Evolutionary conservation across 2,329 filamentous ascomycete species (phyloP).

Genomic region (Pyrenochaeta sp.): DNA sequence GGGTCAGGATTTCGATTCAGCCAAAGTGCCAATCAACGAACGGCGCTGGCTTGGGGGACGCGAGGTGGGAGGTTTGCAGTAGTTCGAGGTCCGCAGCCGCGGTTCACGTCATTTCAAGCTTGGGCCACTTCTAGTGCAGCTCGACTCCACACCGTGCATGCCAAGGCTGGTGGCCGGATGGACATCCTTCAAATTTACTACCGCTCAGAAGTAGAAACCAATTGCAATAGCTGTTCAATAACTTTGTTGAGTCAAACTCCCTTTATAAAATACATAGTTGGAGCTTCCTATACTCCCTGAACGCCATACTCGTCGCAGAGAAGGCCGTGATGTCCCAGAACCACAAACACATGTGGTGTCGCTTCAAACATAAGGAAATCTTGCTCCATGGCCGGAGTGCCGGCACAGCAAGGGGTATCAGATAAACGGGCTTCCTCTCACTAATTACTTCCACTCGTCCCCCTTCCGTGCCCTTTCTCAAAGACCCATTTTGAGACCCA

Average conservation of each 20-base stretch:
- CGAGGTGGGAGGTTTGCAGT: too few relatives aligned
- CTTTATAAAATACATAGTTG: too few relatives aligned
- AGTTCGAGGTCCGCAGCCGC: conserved; percentile 14
- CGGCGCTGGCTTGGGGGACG: too few relatives aligned
- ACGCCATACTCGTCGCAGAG: conserved; percentile 15
- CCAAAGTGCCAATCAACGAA: too few relatives aligned
- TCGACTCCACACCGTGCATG: conserved; percentile 12
- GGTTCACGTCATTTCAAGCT: conserved; percentile 26
- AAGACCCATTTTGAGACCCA: conserved; percentile 1
- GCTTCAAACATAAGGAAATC: conserved; percentile 17
- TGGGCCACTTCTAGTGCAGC: conserved; percentile 15
- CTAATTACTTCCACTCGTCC: conserved; percentile 9
- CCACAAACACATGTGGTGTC: too few relatives aligned
- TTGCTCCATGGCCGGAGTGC: conserved; percentile 12
- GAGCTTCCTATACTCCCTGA: conserved; percentile 2
- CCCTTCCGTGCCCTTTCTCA: conserved; percentile 4
- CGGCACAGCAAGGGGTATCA: conserved; percentile 23
- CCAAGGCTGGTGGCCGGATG: too few relatives aligned
- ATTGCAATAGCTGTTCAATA: too few relatives aligned
- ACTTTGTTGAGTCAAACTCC: too few relatives aligned
- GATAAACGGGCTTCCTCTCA: conserved; percentile 9
- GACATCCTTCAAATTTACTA: too few relatives aligned
- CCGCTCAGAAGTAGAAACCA: too few relatives aligned
- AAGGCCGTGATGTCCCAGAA: conserved; percentile 9
- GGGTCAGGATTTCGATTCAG: too few relatives aligned